phyloP scores from a whole-genome alignment of 1,139 yeast genomes.

The Pneumocystis sp. region DNA sequence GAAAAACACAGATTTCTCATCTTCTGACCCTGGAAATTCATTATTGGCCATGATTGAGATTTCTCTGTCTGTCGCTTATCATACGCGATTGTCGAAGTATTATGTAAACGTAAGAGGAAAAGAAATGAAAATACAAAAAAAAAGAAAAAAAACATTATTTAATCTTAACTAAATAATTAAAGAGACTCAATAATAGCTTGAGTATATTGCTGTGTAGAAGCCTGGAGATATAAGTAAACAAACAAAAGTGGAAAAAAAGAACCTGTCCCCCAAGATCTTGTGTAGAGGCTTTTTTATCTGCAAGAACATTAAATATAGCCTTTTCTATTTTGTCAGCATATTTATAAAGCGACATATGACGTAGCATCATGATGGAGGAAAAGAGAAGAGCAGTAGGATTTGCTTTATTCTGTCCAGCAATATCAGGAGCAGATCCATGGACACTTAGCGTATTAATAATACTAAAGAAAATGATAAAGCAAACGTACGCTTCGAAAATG shows the following conservation, averaged over 20 bases:
- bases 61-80: not conserved
- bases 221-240: not conserved
- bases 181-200: not conserved
- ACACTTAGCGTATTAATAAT: constrained; percentile 27
- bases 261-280: constrained; percentile 73
- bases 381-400: constrained; percentile 95
- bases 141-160: not conserved
- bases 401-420: constrained; percentile 85
- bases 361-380: constrained; percentile 96
- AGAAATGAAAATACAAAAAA: not conserved
- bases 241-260: not conserved
- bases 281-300: constrained; percentile 90
- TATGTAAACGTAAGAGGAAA: not conserved
- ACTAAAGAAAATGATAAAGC: not conserved
- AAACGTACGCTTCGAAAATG: constrained; percentile 65
- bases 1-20: not conserved
- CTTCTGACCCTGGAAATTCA: not conserved
- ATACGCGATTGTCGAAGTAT: not conserved
- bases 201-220: not conserved
- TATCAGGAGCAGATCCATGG: constrained; percentile 92
- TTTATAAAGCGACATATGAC: constrained; percentile 81
- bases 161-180: not conserved
- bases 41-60: not conserved
- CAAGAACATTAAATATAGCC: constrained; percentile 85
- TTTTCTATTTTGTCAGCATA: constrained; percentile 72